These are phyloP conservation scores for Monascus ruber DNA, from an alignment of 2,329 filamentous ascomycete genomes.

Conservation along the genomic window DNA sequence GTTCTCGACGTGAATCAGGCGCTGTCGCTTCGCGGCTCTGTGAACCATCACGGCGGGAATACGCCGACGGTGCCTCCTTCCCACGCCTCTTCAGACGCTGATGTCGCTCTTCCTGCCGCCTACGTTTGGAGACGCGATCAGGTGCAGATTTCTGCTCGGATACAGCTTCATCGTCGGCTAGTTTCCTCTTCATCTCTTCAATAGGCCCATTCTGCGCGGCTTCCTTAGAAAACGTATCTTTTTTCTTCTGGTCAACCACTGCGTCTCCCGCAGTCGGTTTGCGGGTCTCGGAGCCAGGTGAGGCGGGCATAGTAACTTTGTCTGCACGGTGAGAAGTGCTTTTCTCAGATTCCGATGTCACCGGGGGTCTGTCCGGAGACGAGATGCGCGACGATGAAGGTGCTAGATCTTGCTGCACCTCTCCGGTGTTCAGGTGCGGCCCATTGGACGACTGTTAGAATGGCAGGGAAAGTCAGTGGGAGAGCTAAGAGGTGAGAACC, in stretches of 20 bases:
- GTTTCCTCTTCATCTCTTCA: constrained; percentile 18
- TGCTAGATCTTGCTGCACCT: no score
- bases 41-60: constrained; percentile 28
- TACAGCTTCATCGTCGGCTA: constrained; percentile 13
- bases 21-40: constrained; percentile 10
- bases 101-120: constrained; percentile 27
- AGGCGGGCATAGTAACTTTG: constrained; percentile 3
- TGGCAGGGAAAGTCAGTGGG: no score
- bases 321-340: background rate
- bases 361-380: background rate
- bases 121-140: constrained; percentile 25
- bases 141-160: constrained; percentile 10
- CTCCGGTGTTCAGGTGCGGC: no score
- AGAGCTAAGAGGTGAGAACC: no score
- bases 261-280: background rate
- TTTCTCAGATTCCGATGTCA: background rate
- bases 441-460: no score
- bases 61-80: constrained; percentile 27
- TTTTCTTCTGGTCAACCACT: background rate
- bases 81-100: constrained; percentile 26
- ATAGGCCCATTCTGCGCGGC: constrained; percentile 6
- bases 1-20: constrained; percentile 11
- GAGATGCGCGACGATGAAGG: background rate
- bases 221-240: background rate
- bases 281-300: constrained; percentile 2